phyloP scores from a whole-genome alignment of 768 basidiomycete species.

The Tubosaeta brunneosetosa region DNA sequence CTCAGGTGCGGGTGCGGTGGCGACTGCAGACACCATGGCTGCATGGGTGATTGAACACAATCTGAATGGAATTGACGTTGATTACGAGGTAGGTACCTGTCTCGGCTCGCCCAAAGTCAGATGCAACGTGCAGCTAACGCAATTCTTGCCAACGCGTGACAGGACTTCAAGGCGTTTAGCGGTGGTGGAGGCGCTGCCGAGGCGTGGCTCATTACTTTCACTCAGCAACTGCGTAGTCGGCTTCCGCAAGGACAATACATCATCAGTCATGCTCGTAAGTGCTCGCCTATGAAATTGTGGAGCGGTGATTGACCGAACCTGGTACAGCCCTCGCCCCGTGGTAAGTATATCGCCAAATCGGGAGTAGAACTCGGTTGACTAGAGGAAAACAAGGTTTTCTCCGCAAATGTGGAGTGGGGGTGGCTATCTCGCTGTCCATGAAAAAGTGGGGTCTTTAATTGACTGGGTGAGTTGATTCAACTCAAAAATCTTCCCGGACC shows the following conservation, averaged over 20 bases:
- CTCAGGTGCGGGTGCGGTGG: constrained; percentile 33
- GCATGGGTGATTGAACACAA: constrained; percentile 41
- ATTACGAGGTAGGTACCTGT: constrained; percentile 38
- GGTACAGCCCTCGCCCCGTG: constrained; percentile 17
- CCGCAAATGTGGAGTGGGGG: constrained; percentile 17
- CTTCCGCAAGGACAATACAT: constrained; percentile 33
- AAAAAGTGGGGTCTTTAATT: constrained; percentile 38
- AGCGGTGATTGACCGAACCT: not conserved
- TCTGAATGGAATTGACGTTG: constrained; percentile 49
- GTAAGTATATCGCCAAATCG: constrained; percentile 1
- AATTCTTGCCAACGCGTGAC: not conserved
- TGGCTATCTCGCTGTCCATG: constrained; percentile 35
- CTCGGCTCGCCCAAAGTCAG: not conserved
- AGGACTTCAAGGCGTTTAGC: constrained; percentile 33
- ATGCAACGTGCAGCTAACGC: not conserved
- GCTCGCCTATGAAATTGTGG: not conserved
- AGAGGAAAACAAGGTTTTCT: constrained; percentile 13
- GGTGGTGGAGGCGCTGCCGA: constrained; percentile 35
- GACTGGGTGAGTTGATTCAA: constrained; percentile 36
- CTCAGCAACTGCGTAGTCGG: constrained; percentile 25
- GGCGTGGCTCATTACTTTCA: constrained; percentile 32
- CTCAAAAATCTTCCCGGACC: not conserved
- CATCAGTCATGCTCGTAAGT: constrained; percentile 34
- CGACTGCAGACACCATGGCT: constrained; percentile 38
- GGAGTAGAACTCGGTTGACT: not conserved